A percentile compares a stretch with the other conserved stretches of the same genome.
These are phyloP conservation scores for Quillaja saponaria DNA, from an alignment of 306 rosid species.

Conservation along the genomic window DNA sequence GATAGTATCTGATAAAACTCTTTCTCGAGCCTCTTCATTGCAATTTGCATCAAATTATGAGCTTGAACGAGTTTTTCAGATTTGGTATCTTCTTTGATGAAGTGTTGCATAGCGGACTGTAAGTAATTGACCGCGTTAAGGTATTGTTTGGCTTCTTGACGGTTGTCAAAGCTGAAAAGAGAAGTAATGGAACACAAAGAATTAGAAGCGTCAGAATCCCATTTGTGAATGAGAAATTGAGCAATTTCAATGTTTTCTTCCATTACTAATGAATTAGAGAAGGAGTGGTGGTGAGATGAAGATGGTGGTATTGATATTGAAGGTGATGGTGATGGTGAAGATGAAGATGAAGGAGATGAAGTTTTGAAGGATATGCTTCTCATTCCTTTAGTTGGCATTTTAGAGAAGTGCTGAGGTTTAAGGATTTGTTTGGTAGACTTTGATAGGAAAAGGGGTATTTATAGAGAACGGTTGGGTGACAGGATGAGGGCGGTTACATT, in stretches of 20 bases:
- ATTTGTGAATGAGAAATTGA: conserved; percentile 45
- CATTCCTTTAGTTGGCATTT: conserved; percentile 41
- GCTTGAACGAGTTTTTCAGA: conserved; percentile 49
- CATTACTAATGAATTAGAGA: conserved; percentile 53
- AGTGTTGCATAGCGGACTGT: conserved; percentile 68
- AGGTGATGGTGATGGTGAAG: conserved; percentile 31
- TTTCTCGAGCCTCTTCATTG: conserved; percentile 64
- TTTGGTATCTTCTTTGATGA: conserved; percentile 38
- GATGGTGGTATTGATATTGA: conserved; percentile 18
- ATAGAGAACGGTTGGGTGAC: conserved; percentile 5
- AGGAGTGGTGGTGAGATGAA: conserved; percentile 32
- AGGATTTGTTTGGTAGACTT: neutral
- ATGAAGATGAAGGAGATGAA: conserved; percentile 26
- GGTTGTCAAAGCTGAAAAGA: conserved; percentile 48
- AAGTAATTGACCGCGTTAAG: conserved; percentile 52
- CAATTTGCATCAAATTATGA: conserved; percentile 64
- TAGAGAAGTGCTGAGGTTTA: neutral
- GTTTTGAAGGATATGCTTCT: conserved; percentile 45
- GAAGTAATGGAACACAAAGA: conserved; percentile 15
- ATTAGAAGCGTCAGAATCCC: conserved; percentile 43
- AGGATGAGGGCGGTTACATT: neutral
- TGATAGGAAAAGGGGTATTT: conserved; percentile 4
- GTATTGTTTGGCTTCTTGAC: conserved; percentile 62
- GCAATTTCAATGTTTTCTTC: conserved; percentile 67
- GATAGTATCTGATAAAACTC: conserved; percentile 63